Percentiles rank a stretch among this genome's conserved stretches.
phyloP scores from a whole-genome alignment of 2,329 filamentous ascomycete genomes.

The Ophiocordyceps camponoti-rufipedis region DNA sequence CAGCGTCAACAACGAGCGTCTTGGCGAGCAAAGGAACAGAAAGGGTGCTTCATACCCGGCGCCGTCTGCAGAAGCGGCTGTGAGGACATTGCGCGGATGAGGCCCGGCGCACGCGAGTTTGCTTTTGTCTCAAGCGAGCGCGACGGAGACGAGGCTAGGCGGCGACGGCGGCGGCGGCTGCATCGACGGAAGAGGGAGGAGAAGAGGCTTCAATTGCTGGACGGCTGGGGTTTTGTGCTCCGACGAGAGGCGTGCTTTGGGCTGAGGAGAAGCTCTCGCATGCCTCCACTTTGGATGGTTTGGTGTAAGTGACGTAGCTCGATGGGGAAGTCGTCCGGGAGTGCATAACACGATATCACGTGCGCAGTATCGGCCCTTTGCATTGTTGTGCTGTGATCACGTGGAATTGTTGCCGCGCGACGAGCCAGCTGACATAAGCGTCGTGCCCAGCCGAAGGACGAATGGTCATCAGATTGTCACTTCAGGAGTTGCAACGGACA shows the following conservation, averaged over 20 bases:
- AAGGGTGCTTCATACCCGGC: constrained; percentile 42
- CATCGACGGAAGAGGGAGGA: not conserved
- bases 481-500: not conserved
- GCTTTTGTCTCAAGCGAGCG: not conserved
- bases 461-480: not conserved
- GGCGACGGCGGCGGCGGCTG: not conserved
- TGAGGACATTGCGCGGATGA: constrained; percentile 54
- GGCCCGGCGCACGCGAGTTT: not conserved
- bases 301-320: not conserved
- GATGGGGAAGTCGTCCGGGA: not conserved
- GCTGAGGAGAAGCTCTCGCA: not conserved
- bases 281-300: not conserved
- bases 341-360: not conserved
- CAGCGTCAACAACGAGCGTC: not conserved
- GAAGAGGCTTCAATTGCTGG: too few species aligned
- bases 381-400: constrained; percentile 9
- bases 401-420: constrained; percentile 8
- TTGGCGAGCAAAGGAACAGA: not conserved
- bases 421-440: not conserved
- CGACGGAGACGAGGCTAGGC: not conserved
- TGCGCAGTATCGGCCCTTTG: not conserved
- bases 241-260: not conserved
- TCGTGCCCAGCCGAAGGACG: not conserved
- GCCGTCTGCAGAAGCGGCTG: constrained; percentile 91
- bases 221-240: too few species aligned